Base-by-base conservation (phyloP, 257 asterid genomes). In the Plectranthus barbatus region DNA sequence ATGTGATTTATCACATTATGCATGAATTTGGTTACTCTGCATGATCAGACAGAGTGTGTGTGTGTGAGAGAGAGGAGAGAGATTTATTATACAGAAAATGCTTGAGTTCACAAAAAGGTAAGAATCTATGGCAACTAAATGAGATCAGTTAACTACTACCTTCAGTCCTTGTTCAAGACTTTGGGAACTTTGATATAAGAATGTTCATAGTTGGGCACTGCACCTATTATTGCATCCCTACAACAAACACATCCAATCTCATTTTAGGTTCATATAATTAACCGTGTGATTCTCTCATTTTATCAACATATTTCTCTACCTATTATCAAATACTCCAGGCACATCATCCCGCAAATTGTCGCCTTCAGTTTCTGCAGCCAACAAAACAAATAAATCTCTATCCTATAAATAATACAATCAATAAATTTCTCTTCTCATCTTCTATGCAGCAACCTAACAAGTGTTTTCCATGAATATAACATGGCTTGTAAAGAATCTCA, bases 171-270 rank as follows among this genome's bases (percentile, higher is more conserved):
- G 83, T 78, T 82, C 74, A 89, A 72, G 60, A 89, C 94, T 78
- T 80, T 85, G 15, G 95, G 96, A 48, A 92, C 97, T 80, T 92
- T 89, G 80, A 92, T 83, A 53, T 81, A 89, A 33, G 89, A 69
- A 48, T 84, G 88, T 68, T 89, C 91, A 60, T 65, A 88, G 51
- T 76, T 79, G 34, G 97, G 97, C 29, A 92, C 62, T 21, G 86
- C 85, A 37, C 79, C 76, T 66, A 89, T 72, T 23, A 89, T 72
- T 62, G 84, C 85, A 63, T 87, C 95, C 86, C 95, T 88, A 64
- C 24, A 58, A 46, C 9, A 73, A 60, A 56, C n/a, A n/a, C n/a
- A 26, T 4, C n/a, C 44, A 44, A 31, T 23, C 11, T 29, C 10
- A 21, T 7, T n/a, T 54, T 0, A 40, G 51, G 31, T 56, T 20